Base-by-base conservation (phyloP, 2,329 filamentous ascomycete species). In the Fusarium hainanense region DNA sequence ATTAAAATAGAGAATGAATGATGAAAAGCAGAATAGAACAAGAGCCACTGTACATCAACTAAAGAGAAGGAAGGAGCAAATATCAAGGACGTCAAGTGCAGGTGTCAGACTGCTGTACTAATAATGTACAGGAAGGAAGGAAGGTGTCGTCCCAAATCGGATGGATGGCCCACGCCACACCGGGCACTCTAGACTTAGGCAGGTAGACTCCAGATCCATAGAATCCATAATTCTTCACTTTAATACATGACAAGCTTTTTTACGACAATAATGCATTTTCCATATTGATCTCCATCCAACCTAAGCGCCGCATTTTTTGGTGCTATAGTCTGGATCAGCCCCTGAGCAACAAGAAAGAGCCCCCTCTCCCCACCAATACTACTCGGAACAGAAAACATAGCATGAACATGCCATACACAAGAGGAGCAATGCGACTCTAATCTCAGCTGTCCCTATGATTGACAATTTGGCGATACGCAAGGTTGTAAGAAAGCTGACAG, bases 281-380 rank as follows among this genome's bases (percentile, higher is more conserved):
- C 48, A 49, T 49, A 37, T 47, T 49, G 21, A 57, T 37, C 34
- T 37, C 34, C 30, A 43, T 13, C 44, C 44, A 58, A 64, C 51
- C 40, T 32, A 66, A 43, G 51, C 62, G 62, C 51, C 59, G 51
- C 61, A 20, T 58, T 42, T 42, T 42, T 37, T 64, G 52, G 52
- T 64, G 43, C 61, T 58, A 64, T 64, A 51, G 59, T 58, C 23
- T 52, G 18, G 10, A 27, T 42, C 23, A 16, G 41, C 49, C 49
- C 49, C 49, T 52, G 49, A 52, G 21, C 30, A 37, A 37, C 34
- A n/a, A 18, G 18, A 37, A 16, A 41, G 25, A 51, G 20, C 28
- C 54, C 63, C 63, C 54, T 49, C 34, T 37, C 34, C 61, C 60
- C 60, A 63, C 60, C 59, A 64, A 54, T 34, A 65, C 30, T 23